Conservation (phyloP, 352 stramenopile species). For the Phytopythium chamaehyphon region DNA sequence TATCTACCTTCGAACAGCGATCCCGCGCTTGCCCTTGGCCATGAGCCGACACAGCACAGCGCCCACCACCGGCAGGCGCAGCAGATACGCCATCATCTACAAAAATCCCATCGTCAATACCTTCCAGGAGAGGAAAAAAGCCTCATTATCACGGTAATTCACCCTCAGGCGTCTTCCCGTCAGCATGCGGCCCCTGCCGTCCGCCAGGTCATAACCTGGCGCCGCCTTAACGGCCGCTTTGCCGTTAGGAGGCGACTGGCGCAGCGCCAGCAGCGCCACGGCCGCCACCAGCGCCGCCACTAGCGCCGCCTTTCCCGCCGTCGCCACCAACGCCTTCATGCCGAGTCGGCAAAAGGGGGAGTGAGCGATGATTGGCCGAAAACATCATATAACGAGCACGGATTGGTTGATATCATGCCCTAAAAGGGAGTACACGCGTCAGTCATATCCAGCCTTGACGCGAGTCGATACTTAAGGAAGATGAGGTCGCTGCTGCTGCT, state of each 20-base stretch:
- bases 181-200: conserved; percentile 3
- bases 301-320: background rate
- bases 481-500: conserved; percentile 22
- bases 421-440: background rate
- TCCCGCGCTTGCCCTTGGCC: conserved; percentile 54
- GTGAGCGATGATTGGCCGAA: conserved; percentile 6
- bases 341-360: background rate
- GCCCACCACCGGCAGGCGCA: conserved; percentile 46
- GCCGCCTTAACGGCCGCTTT: too few species aligned
- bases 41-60: conserved; percentile 41
- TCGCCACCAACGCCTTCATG: background rate
- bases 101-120: too few species aligned
- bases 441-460: background rate
- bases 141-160: background rate
- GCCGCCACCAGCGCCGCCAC: conserved; percentile 3
- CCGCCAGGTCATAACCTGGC: conserved; percentile 2
- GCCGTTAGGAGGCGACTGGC: background rate
- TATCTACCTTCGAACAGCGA: conserved; percentile 55
- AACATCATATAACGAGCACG: background rate
- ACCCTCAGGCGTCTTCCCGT: conserved; percentile 5
- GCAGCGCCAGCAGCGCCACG: conserved; percentile 1
- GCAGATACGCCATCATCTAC: conserved; percentile 38
- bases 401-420: background rate
- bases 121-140: too few species aligned
- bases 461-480: background rate